These are phyloP conservation scores for Sabuloglossum arenarium DNA, from an alignment of 495 filamentous ascomycete species.

Conservation along the genomic window DNA sequence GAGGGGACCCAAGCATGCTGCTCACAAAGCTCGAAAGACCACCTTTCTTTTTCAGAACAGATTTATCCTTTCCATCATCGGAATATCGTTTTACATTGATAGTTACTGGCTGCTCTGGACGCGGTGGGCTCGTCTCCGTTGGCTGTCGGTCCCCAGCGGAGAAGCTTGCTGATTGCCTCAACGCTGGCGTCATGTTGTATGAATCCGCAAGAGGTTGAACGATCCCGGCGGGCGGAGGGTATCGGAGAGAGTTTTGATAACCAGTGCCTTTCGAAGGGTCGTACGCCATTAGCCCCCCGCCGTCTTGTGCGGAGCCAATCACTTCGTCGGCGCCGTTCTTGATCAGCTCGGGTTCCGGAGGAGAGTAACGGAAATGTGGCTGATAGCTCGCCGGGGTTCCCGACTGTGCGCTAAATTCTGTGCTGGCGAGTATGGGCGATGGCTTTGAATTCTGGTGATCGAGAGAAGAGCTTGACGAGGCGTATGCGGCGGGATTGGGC, in stretches of 20 bases:
- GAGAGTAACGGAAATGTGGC: background rate
- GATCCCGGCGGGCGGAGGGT: background rate
- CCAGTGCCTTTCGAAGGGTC: background rate
- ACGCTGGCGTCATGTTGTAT: conserved; percentile 20
- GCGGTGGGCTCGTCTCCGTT: background rate
- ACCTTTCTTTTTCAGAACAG: conserved; percentile 60
- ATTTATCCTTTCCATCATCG: conserved; percentile 43
- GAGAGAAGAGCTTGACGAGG: conserved; percentile 5
- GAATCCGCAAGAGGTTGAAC: background rate
- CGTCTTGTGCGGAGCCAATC: background rate
- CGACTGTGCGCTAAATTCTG: conserved; percentile 1
- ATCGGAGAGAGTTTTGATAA: background rate
- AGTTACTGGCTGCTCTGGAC: background rate
- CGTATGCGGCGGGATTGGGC: conserved; percentile 3
- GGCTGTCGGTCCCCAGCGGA: conserved; percentile 24
- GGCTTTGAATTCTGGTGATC: background rate
- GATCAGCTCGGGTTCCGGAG: background rate
- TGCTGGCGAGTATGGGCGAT: background rate
- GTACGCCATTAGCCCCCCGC: background rate
- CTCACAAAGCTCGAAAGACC: conserved; percentile 92
- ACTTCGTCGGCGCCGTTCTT: background rate
- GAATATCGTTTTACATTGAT: conserved; percentile 45
- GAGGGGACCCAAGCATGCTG: conserved; percentile 74
- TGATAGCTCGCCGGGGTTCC: background rate
- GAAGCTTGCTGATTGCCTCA: conserved; percentile 70